phyloP scores from a whole-genome alignment of 371 early-diverging fungal genomes.

The Mortierella sp. region DNA sequence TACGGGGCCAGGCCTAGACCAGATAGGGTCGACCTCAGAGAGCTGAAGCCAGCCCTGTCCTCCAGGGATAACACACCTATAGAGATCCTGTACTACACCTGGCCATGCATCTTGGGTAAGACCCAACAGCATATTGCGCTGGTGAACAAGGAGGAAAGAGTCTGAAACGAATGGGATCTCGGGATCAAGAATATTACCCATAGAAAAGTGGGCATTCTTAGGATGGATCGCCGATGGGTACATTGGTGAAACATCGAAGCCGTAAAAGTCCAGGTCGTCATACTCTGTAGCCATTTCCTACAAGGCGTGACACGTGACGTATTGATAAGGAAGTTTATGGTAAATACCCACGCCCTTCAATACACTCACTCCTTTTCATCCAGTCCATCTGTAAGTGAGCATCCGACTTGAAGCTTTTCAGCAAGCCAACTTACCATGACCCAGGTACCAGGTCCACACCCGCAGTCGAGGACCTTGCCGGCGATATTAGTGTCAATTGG shows the following conservation, averaged over 20 bases:
- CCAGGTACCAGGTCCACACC: conserved; percentile 55
- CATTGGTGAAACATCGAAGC: conserved; percentile 67
- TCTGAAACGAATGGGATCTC: conserved; percentile 62
- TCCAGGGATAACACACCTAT: conserved; percentile 38
- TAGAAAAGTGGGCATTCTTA: conserved; percentile 62
- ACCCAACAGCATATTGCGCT: conserved; percentile 56
- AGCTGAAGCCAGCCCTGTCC: conserved; percentile 54
- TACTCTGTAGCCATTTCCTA: conserved; percentile 56
- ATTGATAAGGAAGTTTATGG: background rate
- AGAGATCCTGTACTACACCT: conserved; percentile 47
- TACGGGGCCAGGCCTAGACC: conserved; percentile 62
- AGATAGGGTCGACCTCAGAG: conserved; percentile 64
- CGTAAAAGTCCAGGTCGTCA: conserved; percentile 58
- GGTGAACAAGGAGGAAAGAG: conserved; percentile 63
- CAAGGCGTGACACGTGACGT: background rate
- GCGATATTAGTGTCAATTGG: conserved; percentile 39
- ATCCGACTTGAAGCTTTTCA: background rate
- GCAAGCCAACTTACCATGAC: conserved; percentile 37
- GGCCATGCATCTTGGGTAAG: conserved; percentile 55
- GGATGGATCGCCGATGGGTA: conserved; percentile 70
- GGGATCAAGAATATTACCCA: conserved; percentile 61
- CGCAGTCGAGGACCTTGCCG: conserved; percentile 51
- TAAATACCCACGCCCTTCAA: background rate
- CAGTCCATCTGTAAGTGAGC: background rate
- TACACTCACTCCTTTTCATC: background rate